These are phyloP conservation scores for Pseudocercospora eumusae DNA, from an alignment of 2,329 filamentous ascomycete species.

Conservation along the genomic window DNA sequence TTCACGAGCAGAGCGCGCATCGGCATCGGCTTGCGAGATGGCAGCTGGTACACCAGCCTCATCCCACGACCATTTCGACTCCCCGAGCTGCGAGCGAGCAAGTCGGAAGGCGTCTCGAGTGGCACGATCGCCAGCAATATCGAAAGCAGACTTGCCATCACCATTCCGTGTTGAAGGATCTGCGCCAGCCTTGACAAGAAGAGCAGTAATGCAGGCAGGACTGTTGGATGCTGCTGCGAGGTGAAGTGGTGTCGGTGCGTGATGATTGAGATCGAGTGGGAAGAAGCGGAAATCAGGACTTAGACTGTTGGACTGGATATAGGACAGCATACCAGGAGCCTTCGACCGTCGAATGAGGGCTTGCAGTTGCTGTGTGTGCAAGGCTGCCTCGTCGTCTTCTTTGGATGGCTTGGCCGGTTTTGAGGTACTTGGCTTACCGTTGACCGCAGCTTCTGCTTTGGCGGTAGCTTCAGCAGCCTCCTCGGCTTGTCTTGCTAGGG, in stretches of 20 bases:
- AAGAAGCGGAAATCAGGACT: constrained; percentile 72
- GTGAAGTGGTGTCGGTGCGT: constrained; percentile 82
- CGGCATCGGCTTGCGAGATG: constrained; percentile 70
- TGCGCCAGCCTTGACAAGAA: constrained; percentile 72
- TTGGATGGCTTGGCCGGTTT: constrained; percentile 69
- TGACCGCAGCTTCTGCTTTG: constrained; percentile 38
- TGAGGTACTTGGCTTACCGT: constrained; percentile 52
- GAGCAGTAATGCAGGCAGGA: constrained; percentile 71
- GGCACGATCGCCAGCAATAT: constrained; percentile 78
- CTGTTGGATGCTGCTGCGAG: constrained; percentile 81
- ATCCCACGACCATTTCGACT: constrained; percentile 76
- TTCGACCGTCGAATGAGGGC: constrained; percentile 87
- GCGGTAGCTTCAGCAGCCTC: constrained; percentile 48
- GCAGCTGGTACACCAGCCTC: constrained; percentile 69
- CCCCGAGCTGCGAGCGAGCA: constrained; percentile 78
- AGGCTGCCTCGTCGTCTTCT: constrained; percentile 75
- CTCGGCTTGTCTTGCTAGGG: constrained; percentile 53
- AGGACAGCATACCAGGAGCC: constrained; percentile 80
- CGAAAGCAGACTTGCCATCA: constrained; percentile 84
- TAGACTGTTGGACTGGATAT: constrained; percentile 75
- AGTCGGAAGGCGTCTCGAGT: constrained; percentile 92
- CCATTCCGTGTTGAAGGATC: constrained; percentile 70
- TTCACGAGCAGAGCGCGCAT: constrained; percentile 68
- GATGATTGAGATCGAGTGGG: constrained; percentile 70
- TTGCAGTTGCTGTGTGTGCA: constrained; percentile 88